Percentiles rank a stretch among this genome's conserved stretches.
These are phyloP conservation scores for Cystofilobasidium bisporidii DNA, from an alignment of 768 basidiomycete genomes.

Conservation along the genomic window DNA sequence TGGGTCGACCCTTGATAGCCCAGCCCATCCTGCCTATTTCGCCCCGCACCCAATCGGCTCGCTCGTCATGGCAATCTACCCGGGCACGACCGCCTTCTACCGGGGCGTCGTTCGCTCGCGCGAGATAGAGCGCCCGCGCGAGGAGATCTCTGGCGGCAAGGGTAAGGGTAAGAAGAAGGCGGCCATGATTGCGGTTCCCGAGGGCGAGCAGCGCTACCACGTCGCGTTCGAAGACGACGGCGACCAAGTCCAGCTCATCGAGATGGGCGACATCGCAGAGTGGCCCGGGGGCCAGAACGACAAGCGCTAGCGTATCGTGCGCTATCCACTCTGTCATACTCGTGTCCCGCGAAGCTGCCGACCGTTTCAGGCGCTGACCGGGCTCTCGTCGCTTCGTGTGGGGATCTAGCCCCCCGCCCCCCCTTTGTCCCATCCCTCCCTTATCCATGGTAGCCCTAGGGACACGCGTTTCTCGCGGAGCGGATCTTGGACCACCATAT, in stretches of 20 bases:
- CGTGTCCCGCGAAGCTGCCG: too few species aligned
- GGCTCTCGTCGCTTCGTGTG: too few species aligned
- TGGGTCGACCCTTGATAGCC: conserved; percentile 31
- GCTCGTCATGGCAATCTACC: conserved; percentile 42
- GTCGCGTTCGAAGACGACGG: conserved; percentile 39
- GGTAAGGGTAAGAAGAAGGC: conserved; percentile 10
- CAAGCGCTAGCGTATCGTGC: neutral
- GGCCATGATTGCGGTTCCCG: conserved; percentile 29
- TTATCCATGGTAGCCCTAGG: too few species aligned
- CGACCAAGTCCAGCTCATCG: conserved; percentile 31
- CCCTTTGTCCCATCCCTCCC: too few species aligned
- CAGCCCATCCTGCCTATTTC: conserved; percentile 38
- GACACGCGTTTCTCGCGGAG: too few species aligned
- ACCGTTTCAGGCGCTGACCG: too few species aligned
- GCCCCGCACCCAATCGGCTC: conserved; percentile 37
- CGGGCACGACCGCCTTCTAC: conserved; percentile 45
- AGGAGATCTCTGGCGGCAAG: conserved; percentile 1
- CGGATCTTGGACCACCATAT: too few species aligned
- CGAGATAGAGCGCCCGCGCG: conserved; percentile 15
- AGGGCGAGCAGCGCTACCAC: conserved; percentile 29
- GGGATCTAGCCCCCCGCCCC: too few species aligned
- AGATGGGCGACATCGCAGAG: conserved; percentile 33
- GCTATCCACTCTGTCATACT: too few species aligned
- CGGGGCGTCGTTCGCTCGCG: conserved; percentile 36
- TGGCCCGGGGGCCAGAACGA: conserved; percentile 15